Percentiles rank a stretch among this genome's conserved stretches.
These are phyloP conservation scores for Acrocalymma vagum DNA, from an alignment of 2,329 filamentous ascomycete species.

Conservation along the genomic window DNA sequence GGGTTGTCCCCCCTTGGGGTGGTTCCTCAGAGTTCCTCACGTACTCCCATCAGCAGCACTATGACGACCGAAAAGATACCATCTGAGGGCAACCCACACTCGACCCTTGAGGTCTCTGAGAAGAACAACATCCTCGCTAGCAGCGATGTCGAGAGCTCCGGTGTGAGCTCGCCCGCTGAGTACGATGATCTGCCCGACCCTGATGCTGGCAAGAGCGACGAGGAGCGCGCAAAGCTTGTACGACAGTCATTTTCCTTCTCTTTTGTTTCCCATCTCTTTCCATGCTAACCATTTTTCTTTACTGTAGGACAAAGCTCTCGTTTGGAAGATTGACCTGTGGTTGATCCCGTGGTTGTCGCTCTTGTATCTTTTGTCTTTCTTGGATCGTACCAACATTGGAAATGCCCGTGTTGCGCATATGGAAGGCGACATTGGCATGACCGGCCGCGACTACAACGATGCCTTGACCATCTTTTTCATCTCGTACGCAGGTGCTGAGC, in stretches of 20 bases:
- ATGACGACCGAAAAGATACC: conserved; percentile 42
- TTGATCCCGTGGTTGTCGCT: conserved; percentile 52
- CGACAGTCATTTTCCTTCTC: conserved; percentile 7
- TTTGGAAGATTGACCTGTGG: conserved; percentile 53
- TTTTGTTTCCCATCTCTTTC: background rate
- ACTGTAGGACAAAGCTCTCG: conserved; percentile 45
- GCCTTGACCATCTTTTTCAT: conserved; percentile 73
- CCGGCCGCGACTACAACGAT: conserved; percentile 69
- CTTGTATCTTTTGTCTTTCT: conserved; percentile 52
- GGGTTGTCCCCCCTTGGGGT: conserved; percentile 19
- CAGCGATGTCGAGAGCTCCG: conserved; percentile 38
- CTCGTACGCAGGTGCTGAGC: conserved; percentile 58
- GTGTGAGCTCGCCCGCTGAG: conserved; percentile 31
- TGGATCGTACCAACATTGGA: conserved; percentile 48
- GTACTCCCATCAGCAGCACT: conserved; percentile 21
- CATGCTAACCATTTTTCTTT: conserved; percentile 26
- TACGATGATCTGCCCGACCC: conserved; percentile 45
- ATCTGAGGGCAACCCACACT: conserved; percentile 14
- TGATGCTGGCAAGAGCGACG: conserved; percentile 43
- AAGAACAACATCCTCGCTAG: conserved; percentile 27
- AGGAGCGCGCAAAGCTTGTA: conserved; percentile 45
- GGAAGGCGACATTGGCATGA: conserved; percentile 36
- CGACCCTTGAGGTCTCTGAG: conserved; percentile 23
- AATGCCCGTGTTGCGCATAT: conserved; percentile 56
- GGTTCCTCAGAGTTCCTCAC: conserved; percentile 27